phyloP scores from a whole-genome alignment of 1,284 basidiomycete genomes.

The Apiotrichum gamsii region DNA sequence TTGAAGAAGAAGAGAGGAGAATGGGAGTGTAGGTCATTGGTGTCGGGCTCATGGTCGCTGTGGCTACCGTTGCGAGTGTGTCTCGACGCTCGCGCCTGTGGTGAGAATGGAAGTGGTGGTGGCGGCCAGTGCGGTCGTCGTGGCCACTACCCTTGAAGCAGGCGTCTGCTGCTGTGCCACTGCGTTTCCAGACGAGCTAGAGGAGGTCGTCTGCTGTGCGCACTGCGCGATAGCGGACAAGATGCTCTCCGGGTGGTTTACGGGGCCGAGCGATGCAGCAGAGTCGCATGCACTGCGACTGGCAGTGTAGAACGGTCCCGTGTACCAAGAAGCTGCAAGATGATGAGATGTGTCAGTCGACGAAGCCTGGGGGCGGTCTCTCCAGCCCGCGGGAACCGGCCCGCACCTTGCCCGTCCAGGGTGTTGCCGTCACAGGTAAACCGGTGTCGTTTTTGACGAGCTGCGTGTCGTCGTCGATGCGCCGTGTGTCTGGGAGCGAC shows the following conservation, averaged over 20 bases:
- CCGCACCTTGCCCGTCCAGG: conserved; percentile 21
- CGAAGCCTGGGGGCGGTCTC: background rate
- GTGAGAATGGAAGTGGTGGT: no score
- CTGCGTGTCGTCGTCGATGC: no score
- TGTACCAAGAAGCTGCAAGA: conserved; percentile 28
- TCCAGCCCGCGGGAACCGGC: background rate
- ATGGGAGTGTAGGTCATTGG: no score
- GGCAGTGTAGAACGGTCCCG: conserved; percentile 30
- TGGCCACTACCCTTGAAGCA: no score
- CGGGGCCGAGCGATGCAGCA: conserved; percentile 26
- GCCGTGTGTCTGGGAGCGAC: no score
- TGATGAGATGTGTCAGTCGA: background rate
- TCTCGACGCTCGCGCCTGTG: no score
- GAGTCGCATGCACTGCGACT: conserved; percentile 24
- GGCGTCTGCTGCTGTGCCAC: no score
- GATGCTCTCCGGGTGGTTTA: conserved; percentile 29
- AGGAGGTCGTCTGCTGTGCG: no score
- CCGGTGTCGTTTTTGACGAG: conserved; percentile 21
- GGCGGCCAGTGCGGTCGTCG: no score
- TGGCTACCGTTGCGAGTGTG: no score
- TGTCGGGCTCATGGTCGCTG: no score
- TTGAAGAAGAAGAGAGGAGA: background rate
- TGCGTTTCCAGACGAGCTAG: no score
- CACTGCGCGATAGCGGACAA: conserved; percentile 15
- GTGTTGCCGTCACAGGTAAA: conserved; percentile 24